Base-by-base conservation (phyloP, 306 rosid genomes). In the Dryas octopetala region DNA sequence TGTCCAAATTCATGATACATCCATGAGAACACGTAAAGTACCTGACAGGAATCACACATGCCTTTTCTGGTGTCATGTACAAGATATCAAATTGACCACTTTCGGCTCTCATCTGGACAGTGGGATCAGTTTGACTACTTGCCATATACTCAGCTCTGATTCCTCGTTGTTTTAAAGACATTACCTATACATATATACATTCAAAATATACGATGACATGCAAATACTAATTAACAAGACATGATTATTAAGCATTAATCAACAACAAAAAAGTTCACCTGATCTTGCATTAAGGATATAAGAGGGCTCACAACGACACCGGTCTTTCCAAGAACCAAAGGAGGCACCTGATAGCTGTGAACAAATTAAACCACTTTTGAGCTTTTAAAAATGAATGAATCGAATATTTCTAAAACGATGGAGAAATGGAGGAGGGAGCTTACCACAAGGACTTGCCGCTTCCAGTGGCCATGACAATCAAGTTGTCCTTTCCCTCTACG, bases 391-490 rank as follows among this genome's bases (percentile, higher is more conserved):
- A 63, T 41, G 26, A 16, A 47, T 26, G 10, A 58, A 58, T 50
- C 57, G 32, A 72, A 8, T 47, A 71, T 13, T 44, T 17, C 53
- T 55, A 68, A 43, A 6, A 40, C 43, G 19, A 44, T 6, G n/a
- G 28, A n/a, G 54, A 80, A 61, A 16, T 12, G 58, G 38, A 61
- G n/a, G 45, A 40, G 70, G 49, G 68, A 9, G 68, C 61, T 84
- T 88, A 89, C 96, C 98, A 93, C 71, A 93, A 76, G 62, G 98
- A 93, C 76, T 93, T 93, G 49, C 97, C 98, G 74, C 96, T 93
- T 23, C 98, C 98, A 74, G 98, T 93, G 71, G 93, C 98, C 98
- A 89, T 89, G 80, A 93, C 97, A 67, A 91, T 94, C 80, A 93
- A 74, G 48, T 88, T 86, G 80, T 91, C 98, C 77, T 85, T 91